Evolutionary conservation across 2,329 filamentous ascomycete species (phyloP).

Genomic region (Cladosporium sphaerospermum): DNA sequence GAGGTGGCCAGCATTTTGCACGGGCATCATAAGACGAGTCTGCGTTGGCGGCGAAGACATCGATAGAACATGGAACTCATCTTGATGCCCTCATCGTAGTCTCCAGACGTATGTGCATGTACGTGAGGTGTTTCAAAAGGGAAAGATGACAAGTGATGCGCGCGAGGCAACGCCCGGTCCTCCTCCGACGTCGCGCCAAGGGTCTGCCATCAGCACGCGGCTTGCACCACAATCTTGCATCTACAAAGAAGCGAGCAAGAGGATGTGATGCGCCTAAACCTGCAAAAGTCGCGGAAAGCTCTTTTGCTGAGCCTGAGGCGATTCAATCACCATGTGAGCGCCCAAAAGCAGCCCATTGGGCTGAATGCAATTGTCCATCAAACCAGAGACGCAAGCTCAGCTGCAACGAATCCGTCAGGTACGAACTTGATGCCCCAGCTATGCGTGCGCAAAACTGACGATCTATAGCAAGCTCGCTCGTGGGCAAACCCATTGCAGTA

Average conservation of each 20-base stretch:
- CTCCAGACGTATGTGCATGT: too few relatives aligned
- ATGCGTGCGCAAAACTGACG: background rate
- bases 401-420: background rate
- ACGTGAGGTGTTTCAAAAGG: too few relatives aligned
- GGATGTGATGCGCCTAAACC: conserved; percentile 9
- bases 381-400: background rate
- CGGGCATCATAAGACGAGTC: too few relatives aligned
- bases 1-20: background rate
- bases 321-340: conserved; percentile 7
- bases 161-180: background rate
- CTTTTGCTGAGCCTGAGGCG: conserved; percentile 1
- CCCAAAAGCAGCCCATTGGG: conserved; percentile 1
- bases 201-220: background rate
- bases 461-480: conserved; percentile 1
- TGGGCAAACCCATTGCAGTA: conserved; percentile 37
- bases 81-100: too few relatives aligned
- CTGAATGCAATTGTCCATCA: background rate
- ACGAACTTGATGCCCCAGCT: background rate
- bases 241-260: background rate
- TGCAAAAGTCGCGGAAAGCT: conserved; percentile 7
- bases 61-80: too few relatives aligned
- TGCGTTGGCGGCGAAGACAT: too few relatives aligned
- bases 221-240: background rate
- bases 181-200: background rate
- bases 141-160: too few relatives aligned